Conservation (phyloP, 129 eudicot genomes). For the Pittosporum tobira region DNA sequence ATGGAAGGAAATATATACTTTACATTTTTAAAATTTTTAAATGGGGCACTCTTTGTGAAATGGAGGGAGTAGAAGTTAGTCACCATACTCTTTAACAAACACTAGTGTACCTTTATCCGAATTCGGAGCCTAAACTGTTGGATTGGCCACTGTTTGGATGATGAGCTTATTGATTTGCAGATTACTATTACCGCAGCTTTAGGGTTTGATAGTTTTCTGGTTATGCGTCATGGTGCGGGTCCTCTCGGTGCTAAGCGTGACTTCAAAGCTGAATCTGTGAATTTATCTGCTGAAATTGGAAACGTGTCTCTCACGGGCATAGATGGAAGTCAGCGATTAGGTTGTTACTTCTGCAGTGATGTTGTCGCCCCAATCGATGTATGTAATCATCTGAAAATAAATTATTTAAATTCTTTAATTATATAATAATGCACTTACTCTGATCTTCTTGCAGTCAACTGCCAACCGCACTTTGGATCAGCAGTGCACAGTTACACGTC, state of each 20-base stretch:
- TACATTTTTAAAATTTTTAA: no score
- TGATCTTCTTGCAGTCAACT: slow-evolving; percentile 57
- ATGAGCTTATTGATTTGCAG: slow-evolving; percentile 24
- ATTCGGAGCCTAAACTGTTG: neutral
- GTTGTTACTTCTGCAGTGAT: slow-evolving; percentile 90
- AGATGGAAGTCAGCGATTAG: slow-evolving; percentile 42
- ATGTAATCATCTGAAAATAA: slow-evolving; percentile 4
- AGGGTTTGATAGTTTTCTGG: slow-evolving; percentile 94
- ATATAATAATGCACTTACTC: slow-evolving; percentile 3
- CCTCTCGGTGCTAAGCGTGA: slow-evolving; percentile 32
- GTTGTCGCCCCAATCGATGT: slow-evolving; percentile 97
- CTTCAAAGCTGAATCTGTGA: slow-evolving; percentile 16
- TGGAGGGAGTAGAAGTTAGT: no score
- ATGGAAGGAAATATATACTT: no score
- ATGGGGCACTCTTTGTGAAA: no score
- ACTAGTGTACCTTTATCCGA: neutral
- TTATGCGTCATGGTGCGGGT: slow-evolving; percentile 98
- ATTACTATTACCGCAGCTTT: slow-evolving; percentile 72
- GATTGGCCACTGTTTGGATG: neutral
- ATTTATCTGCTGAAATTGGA: slow-evolving; percentile 35
- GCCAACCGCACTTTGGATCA: slow-evolving; percentile 95
- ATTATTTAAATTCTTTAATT: neutral
- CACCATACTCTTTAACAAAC: neutral
- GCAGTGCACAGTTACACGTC: slow-evolving; percentile 97
- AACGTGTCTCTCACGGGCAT: slow-evolving; percentile 30